Evolutionary conservation across 495 filamentous ascomycete species (phyloP), one percentile per base, ranked within the genome.

Genomic region (Trichoderma reesei): DNA sequence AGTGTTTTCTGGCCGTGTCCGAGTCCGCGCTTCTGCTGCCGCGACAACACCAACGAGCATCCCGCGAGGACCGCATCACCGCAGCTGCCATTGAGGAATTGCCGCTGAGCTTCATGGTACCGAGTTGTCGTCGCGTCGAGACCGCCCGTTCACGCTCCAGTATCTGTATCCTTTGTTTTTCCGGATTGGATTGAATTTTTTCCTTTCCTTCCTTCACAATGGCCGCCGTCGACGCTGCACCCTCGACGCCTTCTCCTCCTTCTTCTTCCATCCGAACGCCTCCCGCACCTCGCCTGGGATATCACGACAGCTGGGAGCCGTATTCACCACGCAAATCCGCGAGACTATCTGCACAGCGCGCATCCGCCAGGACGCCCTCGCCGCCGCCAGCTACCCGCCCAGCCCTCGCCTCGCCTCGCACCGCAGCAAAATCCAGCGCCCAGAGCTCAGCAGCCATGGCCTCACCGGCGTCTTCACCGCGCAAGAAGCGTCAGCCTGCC

Each of bases 261-360:
- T 18, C 42, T 26, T 20, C 60, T 42, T 44, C 36, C 63, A 44
- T 87, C 63, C 78, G 79, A 62, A 85, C 85, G 41, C 90, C 90
- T 61, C 78, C 82, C 62, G 87, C 89, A 63, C 90, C 90, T 20
- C 83, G 81, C 51, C 83, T 85, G 75, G 87, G 87, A 64, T 83
- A 79, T 67, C 79, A 83, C 68, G 88, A 92, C 73, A 70, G 75
- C 64, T 89, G 85, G 73, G 82, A 86, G 64, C 86, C 87, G 33
- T 89, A 85, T 72, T 78, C 75, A 77, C 79, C 81, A 36, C 74
- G 82, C 41, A 79, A 82, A 46, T 84, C 82, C 13, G 73, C 73
- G 48, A 74, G 51, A 56, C 9, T 56, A 33, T 75, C 72, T 56
- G 70, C 73, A 13, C 69, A 75, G 62, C 68, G 67, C 39, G 66